phyloP scores from a whole-genome alignment of 208 protist genomes.

The Strigomonas culicis region DNA sequence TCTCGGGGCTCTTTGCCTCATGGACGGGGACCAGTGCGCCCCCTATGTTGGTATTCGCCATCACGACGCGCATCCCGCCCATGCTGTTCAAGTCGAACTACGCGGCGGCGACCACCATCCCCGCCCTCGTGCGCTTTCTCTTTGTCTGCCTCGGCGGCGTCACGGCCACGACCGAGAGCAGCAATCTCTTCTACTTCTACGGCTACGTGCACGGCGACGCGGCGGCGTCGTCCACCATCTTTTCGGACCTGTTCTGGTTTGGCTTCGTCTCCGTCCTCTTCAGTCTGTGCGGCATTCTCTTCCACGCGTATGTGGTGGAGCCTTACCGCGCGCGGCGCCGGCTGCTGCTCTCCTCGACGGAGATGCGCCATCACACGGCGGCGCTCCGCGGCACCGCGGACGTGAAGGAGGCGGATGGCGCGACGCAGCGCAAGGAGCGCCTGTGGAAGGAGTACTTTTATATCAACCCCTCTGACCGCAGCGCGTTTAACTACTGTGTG shows the following conservation, averaged over 20 bases:
- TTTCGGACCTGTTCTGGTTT: slow-evolving; percentile 2
- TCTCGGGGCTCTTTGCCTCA: slow-evolving; percentile 22
- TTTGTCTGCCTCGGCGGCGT: slow-evolving; percentile 22
- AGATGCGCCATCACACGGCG: too few species aligned
- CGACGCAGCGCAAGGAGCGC: too few species aligned
- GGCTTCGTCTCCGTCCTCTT: slow-evolving; percentile 1
- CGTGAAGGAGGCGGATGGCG: too few species aligned
- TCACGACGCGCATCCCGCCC: slow-evolving; percentile 27
- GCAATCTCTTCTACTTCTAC: neutral
- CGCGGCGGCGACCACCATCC: slow-evolving; percentile 26
- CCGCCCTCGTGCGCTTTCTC: slow-evolving; percentile 4
- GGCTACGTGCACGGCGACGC: neutral
- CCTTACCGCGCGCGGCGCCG: too few species aligned
- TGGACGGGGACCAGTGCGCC: slow-evolving; percentile 26
- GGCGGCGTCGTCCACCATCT: too few species aligned
- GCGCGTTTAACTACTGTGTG: too few species aligned
- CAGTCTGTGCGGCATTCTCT: neutral
- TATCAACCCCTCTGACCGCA: too few species aligned
- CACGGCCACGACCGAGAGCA: neutral
- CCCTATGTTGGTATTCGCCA: slow-evolving; percentile 26
- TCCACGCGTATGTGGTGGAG: neutral
- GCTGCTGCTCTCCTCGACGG: too few species aligned
- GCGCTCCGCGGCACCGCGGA: too few species aligned
- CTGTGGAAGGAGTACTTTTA: too few species aligned
- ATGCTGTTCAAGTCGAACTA: slow-evolving; percentile 30